Evolutionary conservation across 108 stramenopile species (phyloP).

Genomic region (Seminavis robusta): DNA sequence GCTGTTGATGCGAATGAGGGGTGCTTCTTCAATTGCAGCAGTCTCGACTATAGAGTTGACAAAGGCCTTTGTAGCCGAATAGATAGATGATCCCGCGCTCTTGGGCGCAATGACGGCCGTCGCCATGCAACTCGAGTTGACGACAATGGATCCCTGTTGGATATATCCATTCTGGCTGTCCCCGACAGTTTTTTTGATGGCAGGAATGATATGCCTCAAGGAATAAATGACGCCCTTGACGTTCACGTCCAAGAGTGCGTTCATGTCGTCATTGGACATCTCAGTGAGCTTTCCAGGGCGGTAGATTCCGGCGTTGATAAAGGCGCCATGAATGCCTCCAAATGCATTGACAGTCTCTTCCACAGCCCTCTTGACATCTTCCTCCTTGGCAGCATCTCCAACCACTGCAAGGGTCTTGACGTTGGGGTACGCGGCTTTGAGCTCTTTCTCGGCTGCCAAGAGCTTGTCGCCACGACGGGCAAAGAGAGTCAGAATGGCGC

Average conservation of each 20-base stretch:
- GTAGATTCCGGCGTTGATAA: not conserved
- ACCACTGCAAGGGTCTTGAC: not conserved
- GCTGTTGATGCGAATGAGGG: not conserved
- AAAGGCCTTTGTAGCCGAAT: too few relatives aligned
- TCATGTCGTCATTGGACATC: not conserved
- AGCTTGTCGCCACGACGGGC: too few relatives aligned
- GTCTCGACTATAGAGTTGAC: too few relatives aligned
- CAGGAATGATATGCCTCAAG: not conserved
- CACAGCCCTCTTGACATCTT: not conserved
- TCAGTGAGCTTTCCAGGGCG: not conserved
- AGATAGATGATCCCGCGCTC: not conserved
- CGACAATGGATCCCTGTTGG: too few relatives aligned
- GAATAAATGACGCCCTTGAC: conserved; percentile 5
- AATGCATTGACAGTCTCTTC: too few relatives aligned
- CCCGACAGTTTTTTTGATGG: conserved; percentile 6
- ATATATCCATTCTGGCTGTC: too few relatives aligned
- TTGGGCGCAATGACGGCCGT: not conserved
- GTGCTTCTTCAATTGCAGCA: too few relatives aligned
- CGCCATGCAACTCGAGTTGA: too few relatives aligned
- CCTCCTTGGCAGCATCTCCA: not conserved
- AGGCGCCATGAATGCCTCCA: too few relatives aligned
- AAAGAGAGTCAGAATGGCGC: conserved; percentile 25
- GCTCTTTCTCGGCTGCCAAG: too few relatives aligned
- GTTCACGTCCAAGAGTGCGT: not conserved
- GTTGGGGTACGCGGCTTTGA: too few relatives aligned